Evolutionary conservation across 1,284 basidiomycete genomes (phyloP), one percentile per base, ranked within the genome.

Genomic region (Leccinum variabile): DNA sequence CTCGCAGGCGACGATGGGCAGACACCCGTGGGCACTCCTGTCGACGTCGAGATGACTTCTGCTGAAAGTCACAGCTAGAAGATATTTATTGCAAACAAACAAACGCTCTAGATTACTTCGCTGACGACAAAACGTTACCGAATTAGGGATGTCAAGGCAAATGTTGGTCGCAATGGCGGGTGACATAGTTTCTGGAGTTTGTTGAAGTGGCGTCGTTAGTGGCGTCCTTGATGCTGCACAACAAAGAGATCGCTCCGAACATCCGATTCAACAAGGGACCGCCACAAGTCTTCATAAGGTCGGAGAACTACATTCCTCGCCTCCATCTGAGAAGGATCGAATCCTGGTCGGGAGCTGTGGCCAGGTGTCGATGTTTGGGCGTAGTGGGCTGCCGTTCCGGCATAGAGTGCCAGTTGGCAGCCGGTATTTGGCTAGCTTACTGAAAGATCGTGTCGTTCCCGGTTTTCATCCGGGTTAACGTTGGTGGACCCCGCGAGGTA

Each of bases 1-100:
- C 71, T 77, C 30, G 66, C 67, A 8, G 75, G 73, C 16, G 69
- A 75, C 41, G 70, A 74, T 52, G 70, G 63, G 5, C 73, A 72
- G 35, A 65, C 74, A 22, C 74, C 75, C 33, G 39, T 37, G 6
- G 59, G 41, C 22, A 60, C 67, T 13, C 74, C 66, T 41, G 59
- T 41, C 0, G 74, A 73, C 39, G 61, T 71, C 37, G 70, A 73
- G n/a, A 75, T 72, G 75, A 9, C 57, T 1, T 18, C 63, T 0
- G 18, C 59, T 25, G 53, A 65, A 39, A 28, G 18, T 59, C 63
- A 61, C 14, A 55, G 18, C 22, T 63, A 25, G 37, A 39, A 7
- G 66, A 5, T 8, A 52, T 54, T 35, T 28, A 2, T 32, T 41
- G 5, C 18, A 25, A 28, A 16, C 32, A 14, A 28, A 16, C 32